Conservation (phyloP, 805 yeast genomes). For the Cyberlindnera mycetangii region DNA sequence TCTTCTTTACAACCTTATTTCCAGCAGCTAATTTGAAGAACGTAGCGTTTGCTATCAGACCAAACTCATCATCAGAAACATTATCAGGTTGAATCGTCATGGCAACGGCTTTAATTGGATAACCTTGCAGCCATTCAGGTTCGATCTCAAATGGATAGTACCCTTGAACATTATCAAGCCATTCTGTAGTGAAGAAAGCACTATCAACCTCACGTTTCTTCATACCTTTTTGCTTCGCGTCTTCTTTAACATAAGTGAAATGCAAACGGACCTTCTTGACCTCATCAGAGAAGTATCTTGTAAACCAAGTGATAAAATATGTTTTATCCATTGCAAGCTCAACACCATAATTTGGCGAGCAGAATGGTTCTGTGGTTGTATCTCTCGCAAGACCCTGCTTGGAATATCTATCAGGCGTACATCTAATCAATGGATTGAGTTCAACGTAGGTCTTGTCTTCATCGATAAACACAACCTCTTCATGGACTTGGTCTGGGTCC, state of each 20-base stretch:
- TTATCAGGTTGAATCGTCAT: constrained; percentile 73
- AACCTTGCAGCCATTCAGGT: constrained; percentile 55
- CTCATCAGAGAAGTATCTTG: constrained; percentile 54
- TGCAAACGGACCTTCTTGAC: constrained; percentile 65
- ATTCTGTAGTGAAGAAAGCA: constrained; percentile 67
- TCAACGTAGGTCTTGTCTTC: constrained; percentile 74
- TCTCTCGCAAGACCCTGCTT: constrained; percentile 61
- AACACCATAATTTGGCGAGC: constrained; percentile 69
- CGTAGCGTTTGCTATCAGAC: constrained; percentile 50
- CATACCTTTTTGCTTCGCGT: constrained; percentile 53
- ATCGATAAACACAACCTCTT: constrained; percentile 51
- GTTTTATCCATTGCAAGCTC: constrained; percentile 56
- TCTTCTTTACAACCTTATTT: constrained; percentile 38
- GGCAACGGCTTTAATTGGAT: constrained; percentile 32
- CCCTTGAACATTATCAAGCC: constrained; percentile 66
- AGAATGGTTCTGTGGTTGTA: constrained; percentile 70
- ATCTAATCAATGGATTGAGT: constrained; percentile 76
- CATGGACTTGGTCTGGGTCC: constrained; percentile 55
- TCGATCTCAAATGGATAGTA: constrained; percentile 57
- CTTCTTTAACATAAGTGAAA: constrained; percentile 60
- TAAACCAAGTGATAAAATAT: constrained; percentile 80
- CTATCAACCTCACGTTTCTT: constrained; percentile 39
- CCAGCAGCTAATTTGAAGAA: constrained; percentile 41
- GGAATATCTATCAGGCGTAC: constrained; percentile 75
- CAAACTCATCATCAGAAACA: constrained; percentile 63